These are phyloP conservation scores for Triangularia verruculosa DNA, from an alignment of 2,329 filamentous ascomycete genomes.

Conservation along the genomic window DNA sequence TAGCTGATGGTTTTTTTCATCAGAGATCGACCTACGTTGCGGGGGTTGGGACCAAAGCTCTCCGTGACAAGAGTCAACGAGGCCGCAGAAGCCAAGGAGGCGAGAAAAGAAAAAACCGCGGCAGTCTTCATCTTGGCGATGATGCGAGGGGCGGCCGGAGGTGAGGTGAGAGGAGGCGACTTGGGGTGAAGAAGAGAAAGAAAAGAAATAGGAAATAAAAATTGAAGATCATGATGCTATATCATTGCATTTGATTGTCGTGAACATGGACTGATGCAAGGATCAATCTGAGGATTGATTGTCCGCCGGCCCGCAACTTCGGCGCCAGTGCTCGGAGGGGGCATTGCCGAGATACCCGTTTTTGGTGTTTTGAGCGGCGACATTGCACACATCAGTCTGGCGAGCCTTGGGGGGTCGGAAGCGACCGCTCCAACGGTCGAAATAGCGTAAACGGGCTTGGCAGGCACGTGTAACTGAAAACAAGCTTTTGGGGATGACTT, in stretches of 20 bases:
- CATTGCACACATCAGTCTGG: not conserved
- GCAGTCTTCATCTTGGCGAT: conserved; percentile 10
- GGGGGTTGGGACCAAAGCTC: conserved; percentile 45
- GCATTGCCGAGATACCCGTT: not conserved
- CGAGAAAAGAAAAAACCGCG: conserved; percentile 1
- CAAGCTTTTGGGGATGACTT: not conserved
- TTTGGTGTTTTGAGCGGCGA: not conserved
- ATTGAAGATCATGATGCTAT: not conserved
- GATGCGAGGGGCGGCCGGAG: not conserved
- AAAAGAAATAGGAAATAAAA: not conserved
- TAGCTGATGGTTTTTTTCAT: not conserved
- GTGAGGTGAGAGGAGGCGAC: not conserved
- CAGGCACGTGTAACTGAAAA: not conserved
- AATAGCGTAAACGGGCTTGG: not conserved
- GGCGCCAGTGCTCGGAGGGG: conserved; percentile 17
- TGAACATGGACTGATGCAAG: not conserved
- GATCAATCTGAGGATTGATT: not conserved
- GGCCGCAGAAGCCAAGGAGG: conserved; percentile 12
- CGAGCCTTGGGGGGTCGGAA: not conserved
- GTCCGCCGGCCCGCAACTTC: conserved; percentile 9
- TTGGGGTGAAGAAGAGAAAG: not conserved
- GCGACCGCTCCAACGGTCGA: not conserved
- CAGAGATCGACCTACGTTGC: conserved; percentile 37
- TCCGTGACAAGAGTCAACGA: conserved; percentile 20
- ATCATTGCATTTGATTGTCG: not conserved